These are phyloP conservation scores for Sporothrix variecibatus DNA, from an alignment of 2,329 filamentous ascomycete species.

Conservation along the genomic window DNA sequence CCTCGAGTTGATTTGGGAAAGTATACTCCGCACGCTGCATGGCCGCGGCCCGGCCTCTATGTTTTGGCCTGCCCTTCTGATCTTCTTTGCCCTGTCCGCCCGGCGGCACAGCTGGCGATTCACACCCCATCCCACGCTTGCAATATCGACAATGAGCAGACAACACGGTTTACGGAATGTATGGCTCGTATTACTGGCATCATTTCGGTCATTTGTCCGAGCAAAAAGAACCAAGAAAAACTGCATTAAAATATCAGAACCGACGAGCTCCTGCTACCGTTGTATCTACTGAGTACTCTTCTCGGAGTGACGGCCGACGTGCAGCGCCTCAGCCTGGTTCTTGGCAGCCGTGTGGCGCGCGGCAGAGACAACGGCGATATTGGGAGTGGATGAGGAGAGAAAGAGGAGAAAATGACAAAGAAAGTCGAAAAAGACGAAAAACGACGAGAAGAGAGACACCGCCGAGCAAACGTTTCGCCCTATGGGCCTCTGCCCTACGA, in stretches of 20 bases:
- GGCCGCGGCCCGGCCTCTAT: background rate
- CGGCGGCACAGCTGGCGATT: slow-evolving; percentile 4
- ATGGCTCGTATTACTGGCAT: background rate
- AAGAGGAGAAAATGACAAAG: background rate
- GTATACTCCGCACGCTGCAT: background rate
- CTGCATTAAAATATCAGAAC: background rate
- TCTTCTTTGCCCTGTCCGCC: background rate
- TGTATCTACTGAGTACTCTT: background rate
- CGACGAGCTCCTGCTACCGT: slow-evolving; percentile 3
- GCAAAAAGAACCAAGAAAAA: background rate
- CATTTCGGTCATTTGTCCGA: background rate
- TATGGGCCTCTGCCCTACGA: background rate
- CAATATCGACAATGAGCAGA: background rate
- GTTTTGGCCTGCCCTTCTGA: background rate
- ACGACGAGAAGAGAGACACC: background rate
- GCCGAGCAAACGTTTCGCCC: background rate
- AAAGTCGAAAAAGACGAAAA: no score
- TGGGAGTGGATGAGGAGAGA: background rate
- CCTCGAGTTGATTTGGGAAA: background rate
- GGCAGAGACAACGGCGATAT: background rate
- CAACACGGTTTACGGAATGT: background rate
- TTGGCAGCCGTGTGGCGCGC: slow-evolving; percentile 10
- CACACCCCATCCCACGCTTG: background rate
- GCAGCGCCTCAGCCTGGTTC: slow-evolving; percentile 1
- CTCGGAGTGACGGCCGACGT: slow-evolving; percentile 2